These are phyloP conservation scores for Salix suchowensis DNA, from an alignment of 345 rosid species.

Conservation along the genomic window DNA sequence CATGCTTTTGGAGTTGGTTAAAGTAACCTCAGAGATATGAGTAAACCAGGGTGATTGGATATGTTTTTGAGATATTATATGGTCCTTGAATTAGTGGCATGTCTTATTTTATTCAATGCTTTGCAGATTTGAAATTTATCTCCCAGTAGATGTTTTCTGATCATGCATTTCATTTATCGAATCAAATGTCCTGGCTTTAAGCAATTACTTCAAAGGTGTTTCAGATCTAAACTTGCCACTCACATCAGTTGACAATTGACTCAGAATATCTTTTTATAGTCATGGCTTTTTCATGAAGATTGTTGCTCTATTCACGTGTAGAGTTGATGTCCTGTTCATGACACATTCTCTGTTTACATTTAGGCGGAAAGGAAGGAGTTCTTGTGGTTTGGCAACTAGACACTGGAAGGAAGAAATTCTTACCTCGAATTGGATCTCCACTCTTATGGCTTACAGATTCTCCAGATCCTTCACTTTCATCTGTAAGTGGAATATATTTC, in stretches of 20 bases:
- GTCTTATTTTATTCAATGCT: not conserved
- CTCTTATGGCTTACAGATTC: conserved; percentile 64
- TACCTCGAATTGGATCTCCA: conserved; percentile 94
- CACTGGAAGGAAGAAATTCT: conserved; percentile 88
- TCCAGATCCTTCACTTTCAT: conserved; percentile 76
- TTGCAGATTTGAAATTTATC: not conserved
- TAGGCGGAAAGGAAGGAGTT: conserved; percentile 98
- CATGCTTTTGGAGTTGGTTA: not conserved
- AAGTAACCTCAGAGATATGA: not conserved
- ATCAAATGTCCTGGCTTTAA: not conserved
- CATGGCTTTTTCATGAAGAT: not conserved
- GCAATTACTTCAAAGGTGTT: not conserved
- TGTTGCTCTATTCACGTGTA: not conserved
- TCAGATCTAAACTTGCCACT: not conserved
- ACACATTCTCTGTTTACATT: conserved; percentile 10
- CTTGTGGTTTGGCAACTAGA: conserved; percentile 97
- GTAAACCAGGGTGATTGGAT: not conserved
- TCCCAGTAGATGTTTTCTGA: not conserved
- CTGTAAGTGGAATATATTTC: conserved; percentile 47
- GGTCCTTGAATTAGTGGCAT: not conserved
- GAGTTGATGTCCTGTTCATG: not conserved
- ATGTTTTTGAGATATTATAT: not conserved
- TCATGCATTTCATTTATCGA: not conserved
- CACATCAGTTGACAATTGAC: not conserved
- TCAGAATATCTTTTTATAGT: not conserved